Percentiles rank a stretch among this genome's conserved stretches.
Conservation (phyloP, 2,329 filamentous ascomycete species). For the Aulographum hederae region DNA sequence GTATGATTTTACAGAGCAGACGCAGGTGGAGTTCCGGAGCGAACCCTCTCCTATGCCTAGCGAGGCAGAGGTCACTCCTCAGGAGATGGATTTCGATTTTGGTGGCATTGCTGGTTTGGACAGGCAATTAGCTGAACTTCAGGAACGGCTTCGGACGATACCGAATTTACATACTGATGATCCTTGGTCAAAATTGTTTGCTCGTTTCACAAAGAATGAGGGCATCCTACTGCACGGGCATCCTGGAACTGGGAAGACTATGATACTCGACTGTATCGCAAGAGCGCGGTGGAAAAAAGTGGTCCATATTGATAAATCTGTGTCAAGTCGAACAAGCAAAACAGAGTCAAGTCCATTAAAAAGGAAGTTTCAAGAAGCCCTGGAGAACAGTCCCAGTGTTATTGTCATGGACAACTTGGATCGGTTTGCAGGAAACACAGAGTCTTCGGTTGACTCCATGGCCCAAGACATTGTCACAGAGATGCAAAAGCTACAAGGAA, state of each 20-base stretch:
- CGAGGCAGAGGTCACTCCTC: conserved; percentile 3
- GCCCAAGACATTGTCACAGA: conserved; percentile 27
- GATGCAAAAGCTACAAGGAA: conserved; percentile 34
- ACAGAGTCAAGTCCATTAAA: too few species aligned
- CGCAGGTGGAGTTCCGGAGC: conserved; percentile 2
- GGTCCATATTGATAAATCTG: conserved; percentile 35
- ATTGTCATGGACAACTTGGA: conserved; percentile 67
- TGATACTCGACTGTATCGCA: conserved; percentile 47
- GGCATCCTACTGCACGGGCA: conserved; percentile 59
- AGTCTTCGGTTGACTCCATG: conserved; percentile 19
- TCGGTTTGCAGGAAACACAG: conserved; percentile 42
- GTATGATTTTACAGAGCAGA: conserved; percentile 8
- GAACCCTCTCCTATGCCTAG: conserved; percentile 8
- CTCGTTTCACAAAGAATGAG: conserved; percentile 10
- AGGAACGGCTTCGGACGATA: conserved; percentile 1
- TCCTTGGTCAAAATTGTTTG: conserved; percentile 2
- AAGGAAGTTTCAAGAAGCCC: conserved; percentile 52
- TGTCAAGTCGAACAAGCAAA: conserved; percentile 25
- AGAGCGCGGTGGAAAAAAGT: conserved; percentile 53
- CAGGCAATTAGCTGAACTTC: conserved; percentile 2
- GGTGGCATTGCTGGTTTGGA: conserved; percentile 9
- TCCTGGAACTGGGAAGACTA: conserved; percentile 68
- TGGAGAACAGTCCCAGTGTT: conserved; percentile 52
- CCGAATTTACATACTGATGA: not conserved
- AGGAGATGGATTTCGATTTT: conserved; percentile 22